Evolutionary conservation across 306 rosid genomes (phyloP).

Genomic region (Cucurbita moschata): DNA sequence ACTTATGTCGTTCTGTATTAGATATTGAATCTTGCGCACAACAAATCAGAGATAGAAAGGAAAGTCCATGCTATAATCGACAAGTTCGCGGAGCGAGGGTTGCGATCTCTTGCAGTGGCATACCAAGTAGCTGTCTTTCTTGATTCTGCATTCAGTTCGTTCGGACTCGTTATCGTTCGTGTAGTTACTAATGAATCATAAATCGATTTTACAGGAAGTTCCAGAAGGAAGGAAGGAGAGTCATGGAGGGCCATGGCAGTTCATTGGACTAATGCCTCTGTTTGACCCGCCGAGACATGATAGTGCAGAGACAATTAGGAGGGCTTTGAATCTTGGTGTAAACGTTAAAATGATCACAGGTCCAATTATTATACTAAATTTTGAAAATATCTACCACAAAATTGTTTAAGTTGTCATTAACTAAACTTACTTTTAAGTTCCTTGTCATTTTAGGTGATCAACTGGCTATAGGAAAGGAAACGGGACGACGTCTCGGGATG

Average conservation of each 20-base stretch:
- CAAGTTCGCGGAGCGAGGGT: constrained; percentile 67
- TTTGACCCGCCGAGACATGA: constrained; percentile 90
- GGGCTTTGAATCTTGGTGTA: constrained; percentile 78
- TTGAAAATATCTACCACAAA: neutral
- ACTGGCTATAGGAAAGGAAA: constrained; percentile 74
- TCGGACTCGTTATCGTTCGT: neutral
- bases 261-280: constrained; percentile 60
- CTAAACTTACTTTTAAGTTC: neutral
- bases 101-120: constrained; percentile 74
- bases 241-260: constrained; percentile 67
- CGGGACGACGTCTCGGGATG: constrained; percentile 80
- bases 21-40: constrained; percentile 70
- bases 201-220: constrained; percentile 38
- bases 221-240: constrained; percentile 67
- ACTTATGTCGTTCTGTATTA: constrained; percentile 17
- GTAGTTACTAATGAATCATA: neutral
- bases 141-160: neutral
- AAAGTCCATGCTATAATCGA: constrained; percentile 61
- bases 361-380: neutral
- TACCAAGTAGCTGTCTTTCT: constrained; percentile 40
- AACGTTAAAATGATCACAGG: constrained; percentile 88
- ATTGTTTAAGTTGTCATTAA: neutral
- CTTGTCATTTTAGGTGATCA: constrained; percentile 49
- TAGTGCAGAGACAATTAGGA: constrained; percentile 66
- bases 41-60: constrained; percentile 53